These are phyloP conservation scores for Colletotrichum eleusines DNA, from an alignment of 2,329 filamentous ascomycete genomes.

Conservation along the genomic window DNA sequence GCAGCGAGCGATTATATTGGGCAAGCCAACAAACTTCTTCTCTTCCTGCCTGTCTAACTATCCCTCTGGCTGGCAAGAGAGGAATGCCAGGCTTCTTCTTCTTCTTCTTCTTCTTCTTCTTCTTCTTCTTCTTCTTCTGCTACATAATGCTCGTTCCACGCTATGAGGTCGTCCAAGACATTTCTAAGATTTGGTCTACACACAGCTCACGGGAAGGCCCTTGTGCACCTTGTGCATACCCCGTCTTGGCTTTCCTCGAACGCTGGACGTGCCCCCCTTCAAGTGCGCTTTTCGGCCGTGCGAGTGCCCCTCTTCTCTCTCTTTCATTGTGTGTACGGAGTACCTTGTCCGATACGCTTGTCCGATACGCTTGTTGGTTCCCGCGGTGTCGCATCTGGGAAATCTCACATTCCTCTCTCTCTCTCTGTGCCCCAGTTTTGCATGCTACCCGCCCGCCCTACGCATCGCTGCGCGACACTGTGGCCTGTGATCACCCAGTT, in stretches of 20 bases:
- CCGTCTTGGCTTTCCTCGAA: slow-evolving; percentile 38
- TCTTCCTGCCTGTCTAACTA: not conserved
- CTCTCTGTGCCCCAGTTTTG: slow-evolving; percentile 16
- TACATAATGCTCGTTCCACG: slow-evolving; percentile 15
- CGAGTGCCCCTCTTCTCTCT: slow-evolving; percentile 19
- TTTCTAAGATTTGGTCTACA: slow-evolving; percentile 28
- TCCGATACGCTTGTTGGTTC: too few species aligned
- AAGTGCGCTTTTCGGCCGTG: not conserved
- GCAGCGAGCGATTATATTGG: not conserved
- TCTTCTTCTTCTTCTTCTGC: not conserved
- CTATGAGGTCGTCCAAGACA: slow-evolving; percentile 39
- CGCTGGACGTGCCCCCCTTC: slow-evolving; percentile 23
- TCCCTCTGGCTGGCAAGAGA: too few species aligned
- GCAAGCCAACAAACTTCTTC: slow-evolving; percentile 3
- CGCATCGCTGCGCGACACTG: slow-evolving; percentile 13
- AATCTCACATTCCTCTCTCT: slow-evolving; percentile 33
- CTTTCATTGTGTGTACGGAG: too few species aligned
- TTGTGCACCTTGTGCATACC: slow-evolving; percentile 40
- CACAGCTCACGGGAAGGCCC: slow-evolving; percentile 35
- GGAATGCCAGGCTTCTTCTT: not conserved
- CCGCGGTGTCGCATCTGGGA: slow-evolving; percentile 32
- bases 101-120: slow-evolving; percentile 1
- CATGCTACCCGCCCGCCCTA: not conserved
- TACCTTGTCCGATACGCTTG: not conserved
- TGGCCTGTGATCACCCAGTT: not conserved